Percentiles rank a stretch among this genome's conserved stretches.
phyloP scores from a whole-genome alignment of 2,329 filamentous ascomycete species.

The Penicillium crustosum region DNA sequence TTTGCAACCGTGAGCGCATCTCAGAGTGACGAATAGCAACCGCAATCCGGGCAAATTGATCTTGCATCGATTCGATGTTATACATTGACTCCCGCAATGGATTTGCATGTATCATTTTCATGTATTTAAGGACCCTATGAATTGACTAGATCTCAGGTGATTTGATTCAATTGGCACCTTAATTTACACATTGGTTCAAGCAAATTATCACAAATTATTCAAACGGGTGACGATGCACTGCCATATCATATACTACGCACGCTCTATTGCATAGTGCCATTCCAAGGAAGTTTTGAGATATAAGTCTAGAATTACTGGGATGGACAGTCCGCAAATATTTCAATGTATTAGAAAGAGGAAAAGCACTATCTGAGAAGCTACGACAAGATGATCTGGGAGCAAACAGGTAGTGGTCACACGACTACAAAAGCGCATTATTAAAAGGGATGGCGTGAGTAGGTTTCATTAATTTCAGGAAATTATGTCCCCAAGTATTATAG shows the following conservation, averaged over 20 bases:
- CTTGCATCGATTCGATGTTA: too few species aligned
- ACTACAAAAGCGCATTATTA: neutral
- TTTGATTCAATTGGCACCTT: too few species aligned
- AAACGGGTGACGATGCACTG: neutral
- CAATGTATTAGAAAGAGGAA: neutral
- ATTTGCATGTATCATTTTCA: too few species aligned
- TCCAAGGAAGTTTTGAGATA: neutral
- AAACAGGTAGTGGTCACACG: neutral
- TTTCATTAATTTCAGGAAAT: neutral
- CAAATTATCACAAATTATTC: neutral
- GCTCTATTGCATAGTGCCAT: neutral
- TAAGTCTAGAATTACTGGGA: neutral
- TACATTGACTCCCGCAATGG: too few species aligned
- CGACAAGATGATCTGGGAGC: neutral
- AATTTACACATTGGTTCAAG: neutral
- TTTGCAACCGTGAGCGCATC: too few species aligned
- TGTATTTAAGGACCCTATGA: too few species aligned
- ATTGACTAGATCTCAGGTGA: too few species aligned
- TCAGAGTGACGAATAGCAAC: too few species aligned
- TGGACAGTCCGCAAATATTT: neutral
- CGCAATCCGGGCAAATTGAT: too few species aligned
- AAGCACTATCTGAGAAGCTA: neutral
- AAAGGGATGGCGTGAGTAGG: neutral
- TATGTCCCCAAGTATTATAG: neutral
- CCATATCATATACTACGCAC: neutral